A percentile compares a stretch with the other conserved stretches of the same genome.
These are phyloP conservation scores for Aspergillus ellipticus DNA, from an alignment of 495 filamentous ascomycete species.

Conservation along the genomic window DNA sequence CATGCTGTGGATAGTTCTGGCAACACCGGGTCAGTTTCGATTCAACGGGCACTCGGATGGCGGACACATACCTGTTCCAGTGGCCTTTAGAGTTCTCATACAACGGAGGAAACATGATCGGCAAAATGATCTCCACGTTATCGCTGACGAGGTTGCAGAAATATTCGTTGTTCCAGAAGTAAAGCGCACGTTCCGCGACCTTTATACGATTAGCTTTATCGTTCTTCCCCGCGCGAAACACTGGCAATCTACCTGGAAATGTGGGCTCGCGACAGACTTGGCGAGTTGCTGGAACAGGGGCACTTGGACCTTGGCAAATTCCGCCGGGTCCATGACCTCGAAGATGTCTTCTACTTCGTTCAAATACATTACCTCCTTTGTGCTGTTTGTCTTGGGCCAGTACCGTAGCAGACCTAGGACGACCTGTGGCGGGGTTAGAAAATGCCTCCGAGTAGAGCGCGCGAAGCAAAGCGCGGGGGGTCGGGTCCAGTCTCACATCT, in stretches of 20 bases:
- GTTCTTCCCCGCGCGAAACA: neutral
- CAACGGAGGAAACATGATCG: conserved; percentile 98
- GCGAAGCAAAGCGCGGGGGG: neutral
- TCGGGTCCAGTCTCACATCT: conserved; percentile 58
- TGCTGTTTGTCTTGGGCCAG: conserved; percentile 99
- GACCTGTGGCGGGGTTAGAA: conserved; percentile 52
- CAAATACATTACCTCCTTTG: conserved; percentile 99
- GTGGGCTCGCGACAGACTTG: conserved; percentile 95
- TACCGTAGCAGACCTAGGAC: conserved; percentile 92
- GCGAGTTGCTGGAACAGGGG: conserved; percentile 95
- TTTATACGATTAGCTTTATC: conserved; percentile 19
- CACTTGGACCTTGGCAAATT: conserved; percentile 98
- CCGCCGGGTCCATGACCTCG: conserved; percentile 98
- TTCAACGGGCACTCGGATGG: neutral
- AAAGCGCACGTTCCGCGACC: conserved; percentile 94
- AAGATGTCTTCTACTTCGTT: conserved; percentile 99
- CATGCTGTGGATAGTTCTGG: conserved; percentile 98
- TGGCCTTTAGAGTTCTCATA: conserved; percentile 99
- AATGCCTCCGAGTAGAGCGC: neutral
- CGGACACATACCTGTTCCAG: conserved; percentile 81
- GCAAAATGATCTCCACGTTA: conserved; percentile 96
- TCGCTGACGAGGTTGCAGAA: conserved; percentile 99
- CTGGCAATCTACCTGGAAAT: conserved; percentile 72
- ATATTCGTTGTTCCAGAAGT: conserved; percentile 99
- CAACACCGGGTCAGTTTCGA: conserved; percentile 13